Base-by-base conservation (phyloP, 495 filamentous ascomycete genomes). In the Durotheca rogersii region DNA sequence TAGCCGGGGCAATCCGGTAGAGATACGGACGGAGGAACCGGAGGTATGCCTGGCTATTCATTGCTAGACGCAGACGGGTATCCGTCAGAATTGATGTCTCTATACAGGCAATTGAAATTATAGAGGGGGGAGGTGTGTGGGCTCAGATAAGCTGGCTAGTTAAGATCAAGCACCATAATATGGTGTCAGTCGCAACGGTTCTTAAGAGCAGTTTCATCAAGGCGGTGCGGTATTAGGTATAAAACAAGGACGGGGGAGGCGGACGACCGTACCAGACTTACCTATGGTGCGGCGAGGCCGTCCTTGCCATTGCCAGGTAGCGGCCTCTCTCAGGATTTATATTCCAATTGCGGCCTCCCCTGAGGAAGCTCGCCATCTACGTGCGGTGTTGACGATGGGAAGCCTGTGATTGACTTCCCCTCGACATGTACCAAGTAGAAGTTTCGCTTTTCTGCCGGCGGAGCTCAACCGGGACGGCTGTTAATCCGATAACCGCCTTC, bases 161-260 rank as follows among this genome's bases (percentile, higher is more conserved):
- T 79, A 68, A 75, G 76, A 82, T 85, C 83, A 86, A 68, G 65
- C 79, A 75, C 70, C 71, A 61, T 60, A 53, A 52, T 65, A 67
- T 64, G 74, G 78, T 78, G 81, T 93, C 88, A 91, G 83, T 87
- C 87, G 90, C 91, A 95, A 89, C 90, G 90, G 90, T 96, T 95
- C 90, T 78, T 71, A 71, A 63, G 69, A 65, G 58, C 63, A 65
- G 62, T 67, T 59, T 72, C 66, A 72, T 80, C 76, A 77, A 71
- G 46, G 76, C 71, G 46, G 65, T 46, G 36, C 48, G 41, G 41
- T 12, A n/a, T n/a, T n/a, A n/a, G n/a, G n/a, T 17, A 25, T 37
- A 16, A 16, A 35, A 18, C 16, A 15, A 17, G 41, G 9, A 9
- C 23, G 23, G 9, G 23, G 23, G 4, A 4, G 23, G 23, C 23